Evolutionary conservation across 2,329 filamentous ascomycete species (phyloP).

Genomic region (Epichloe gansuensis): DNA sequence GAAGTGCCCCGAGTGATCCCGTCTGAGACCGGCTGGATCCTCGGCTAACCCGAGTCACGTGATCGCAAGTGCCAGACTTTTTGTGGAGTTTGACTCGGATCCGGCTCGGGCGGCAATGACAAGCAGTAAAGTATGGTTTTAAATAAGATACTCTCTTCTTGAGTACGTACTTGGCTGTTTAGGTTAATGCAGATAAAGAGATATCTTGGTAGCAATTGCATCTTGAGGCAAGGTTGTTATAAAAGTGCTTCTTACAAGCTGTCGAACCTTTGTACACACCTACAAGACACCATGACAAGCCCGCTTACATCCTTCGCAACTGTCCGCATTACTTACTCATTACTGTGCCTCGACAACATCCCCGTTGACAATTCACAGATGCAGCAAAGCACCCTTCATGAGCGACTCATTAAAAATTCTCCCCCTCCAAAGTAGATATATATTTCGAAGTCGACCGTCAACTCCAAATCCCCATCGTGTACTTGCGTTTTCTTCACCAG

Average conservation of each 20-base stretch:
- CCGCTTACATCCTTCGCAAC: not conserved
- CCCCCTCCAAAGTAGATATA: not conserved
- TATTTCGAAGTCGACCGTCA: constrained; percentile 12
- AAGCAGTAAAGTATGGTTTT: too few species aligned
- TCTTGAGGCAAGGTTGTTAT: not conserved
- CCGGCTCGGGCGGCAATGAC: not conserved
- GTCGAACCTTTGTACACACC: not conserved
- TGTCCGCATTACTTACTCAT: not conserved
- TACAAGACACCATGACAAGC: not conserved
- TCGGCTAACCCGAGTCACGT: constrained; percentile 27
- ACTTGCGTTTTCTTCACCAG: constrained; percentile 30
- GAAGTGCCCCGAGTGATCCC: constrained; percentile 15
- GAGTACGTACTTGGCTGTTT: too few species aligned
- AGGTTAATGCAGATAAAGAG: too few species aligned
- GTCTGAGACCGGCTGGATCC: constrained; percentile 33
- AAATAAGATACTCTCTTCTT: too few species aligned
- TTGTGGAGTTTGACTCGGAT: not conserved
- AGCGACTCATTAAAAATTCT: constrained; percentile 7
- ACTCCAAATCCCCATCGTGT: constrained; percentile 3
- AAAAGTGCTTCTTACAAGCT: not conserved
- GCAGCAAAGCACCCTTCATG: constrained; percentile 8
- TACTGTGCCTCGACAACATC: not conserved
- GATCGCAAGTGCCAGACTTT: constrained; percentile 9
- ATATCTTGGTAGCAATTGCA: too few species aligned
- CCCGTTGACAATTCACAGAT: not conserved